Conservation (phyloP, 169 alveolate genomes). For the Eimeria praecox region DNA sequence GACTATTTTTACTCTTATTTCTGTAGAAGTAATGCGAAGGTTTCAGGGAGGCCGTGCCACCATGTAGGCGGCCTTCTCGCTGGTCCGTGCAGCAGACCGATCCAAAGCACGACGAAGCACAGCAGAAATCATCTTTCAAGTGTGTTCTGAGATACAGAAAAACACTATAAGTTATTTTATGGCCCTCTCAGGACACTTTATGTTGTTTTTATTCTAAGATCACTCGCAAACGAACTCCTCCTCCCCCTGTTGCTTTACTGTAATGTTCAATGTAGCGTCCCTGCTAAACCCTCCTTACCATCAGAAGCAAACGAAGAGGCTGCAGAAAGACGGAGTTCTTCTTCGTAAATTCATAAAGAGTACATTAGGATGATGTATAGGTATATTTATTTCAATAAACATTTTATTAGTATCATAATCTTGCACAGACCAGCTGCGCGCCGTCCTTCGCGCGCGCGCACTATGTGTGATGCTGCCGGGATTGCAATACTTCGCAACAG, state of each 20-base stretch:
- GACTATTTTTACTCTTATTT: too few species aligned
- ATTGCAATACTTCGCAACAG: not conserved
- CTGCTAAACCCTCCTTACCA: not conserved
- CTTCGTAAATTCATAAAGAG: too few species aligned
- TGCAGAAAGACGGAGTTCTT: not conserved
- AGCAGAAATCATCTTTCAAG: not conserved
- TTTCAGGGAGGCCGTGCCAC: not conserved
- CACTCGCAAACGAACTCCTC: too few species aligned
- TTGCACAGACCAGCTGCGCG: not conserved
- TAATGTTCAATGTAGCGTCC: too few species aligned
- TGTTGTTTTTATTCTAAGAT: too few species aligned
- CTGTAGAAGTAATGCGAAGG: not conserved
- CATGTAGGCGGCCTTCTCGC: not conserved
- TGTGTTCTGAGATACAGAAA: not conserved
- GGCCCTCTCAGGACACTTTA: too few species aligned
- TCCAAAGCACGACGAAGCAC: not conserved
- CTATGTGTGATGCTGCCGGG: not conserved
- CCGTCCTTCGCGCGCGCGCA: not conserved
- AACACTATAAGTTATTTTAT: too few species aligned
- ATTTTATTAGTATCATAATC: not conserved
- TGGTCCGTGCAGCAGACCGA: constrained; percentile 7
- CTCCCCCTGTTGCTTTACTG: too few species aligned
- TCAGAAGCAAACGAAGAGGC: not conserved
- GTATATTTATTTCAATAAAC: not conserved
- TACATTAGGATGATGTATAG: not conserved